A percentile compares a stretch with the other conserved stretches of the same genome.
These are phyloP conservation scores for Neoboletus brunneissimus DNA, from an alignment of 768 basidiomycete species.

Conservation along the genomic window DNA sequence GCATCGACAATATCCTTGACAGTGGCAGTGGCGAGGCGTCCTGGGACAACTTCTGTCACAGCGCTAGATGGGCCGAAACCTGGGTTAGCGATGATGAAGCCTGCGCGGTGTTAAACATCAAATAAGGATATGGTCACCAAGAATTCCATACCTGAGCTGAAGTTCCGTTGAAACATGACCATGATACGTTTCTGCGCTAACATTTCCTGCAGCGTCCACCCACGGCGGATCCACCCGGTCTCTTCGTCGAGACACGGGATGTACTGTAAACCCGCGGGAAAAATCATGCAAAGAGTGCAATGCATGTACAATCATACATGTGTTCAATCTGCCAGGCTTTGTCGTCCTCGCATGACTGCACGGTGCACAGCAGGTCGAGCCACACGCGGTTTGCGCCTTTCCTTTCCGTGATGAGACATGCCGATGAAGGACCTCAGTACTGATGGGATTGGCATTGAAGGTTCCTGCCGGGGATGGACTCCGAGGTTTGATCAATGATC, in stretches of 20 bases:
- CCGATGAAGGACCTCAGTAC: neutral
- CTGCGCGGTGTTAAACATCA: neutral
- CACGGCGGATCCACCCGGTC: neutral
- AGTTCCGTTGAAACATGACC: neutral
- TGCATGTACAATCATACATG: neutral
- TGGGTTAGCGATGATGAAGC: neutral
- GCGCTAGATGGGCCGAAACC: neutral
- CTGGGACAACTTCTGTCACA: neutral
- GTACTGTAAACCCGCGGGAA: neutral
- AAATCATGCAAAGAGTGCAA: neutral
- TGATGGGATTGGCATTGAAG: neutral
- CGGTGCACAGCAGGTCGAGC: neutral
- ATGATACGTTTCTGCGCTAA: neutral
- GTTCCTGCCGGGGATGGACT: neutral
- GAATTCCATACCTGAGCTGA: neutral
- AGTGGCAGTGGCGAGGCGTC: neutral
- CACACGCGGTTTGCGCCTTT: neutral
- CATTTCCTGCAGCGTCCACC: constrained; percentile 1
- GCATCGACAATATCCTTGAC: constrained; percentile 2
- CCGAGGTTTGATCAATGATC: too few species aligned
- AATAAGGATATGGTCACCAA: too few species aligned
- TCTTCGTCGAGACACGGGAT: neutral
- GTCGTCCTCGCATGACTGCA: neutral
- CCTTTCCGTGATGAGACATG: neutral
- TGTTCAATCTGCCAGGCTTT: neutral